phyloP scores from a whole-genome alignment of 75 land plant species.

The Ceratopteris richardii region DNA sequence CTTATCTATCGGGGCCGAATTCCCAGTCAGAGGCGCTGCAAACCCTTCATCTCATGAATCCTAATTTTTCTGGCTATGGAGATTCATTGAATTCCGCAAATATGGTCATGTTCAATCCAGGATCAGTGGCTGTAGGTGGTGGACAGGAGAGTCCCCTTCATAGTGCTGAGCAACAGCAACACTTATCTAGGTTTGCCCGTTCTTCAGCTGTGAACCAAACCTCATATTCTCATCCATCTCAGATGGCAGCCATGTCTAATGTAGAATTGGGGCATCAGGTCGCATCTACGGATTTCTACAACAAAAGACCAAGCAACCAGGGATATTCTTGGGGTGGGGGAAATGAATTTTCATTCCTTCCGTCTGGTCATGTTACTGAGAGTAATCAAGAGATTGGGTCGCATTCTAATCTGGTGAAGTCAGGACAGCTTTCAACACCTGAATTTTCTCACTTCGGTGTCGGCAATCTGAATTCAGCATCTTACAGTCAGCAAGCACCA shows the following conservation, averaged over 20 bases:
- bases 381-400: not conserved
- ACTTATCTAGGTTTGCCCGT: slow-evolving; percentile 39
- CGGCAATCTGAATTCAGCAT: not conserved
- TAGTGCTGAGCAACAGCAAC: slow-evolving; percentile 19
- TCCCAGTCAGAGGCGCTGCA: slow-evolving; percentile 49
- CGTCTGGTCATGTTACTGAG: not conserved
- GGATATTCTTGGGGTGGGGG: not conserved
- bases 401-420: not conserved
- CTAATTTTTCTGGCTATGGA: slow-evolving; percentile 45
- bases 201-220: slow-evolving; percentile 5
- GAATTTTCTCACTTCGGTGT: slow-evolving; percentile 1
- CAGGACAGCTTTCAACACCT: not conserved
- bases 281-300: not conserved
- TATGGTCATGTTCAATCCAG: slow-evolving; percentile 39
- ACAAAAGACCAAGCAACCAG: not conserved
- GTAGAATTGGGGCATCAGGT: not conserved
- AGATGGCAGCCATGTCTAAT: not conserved
- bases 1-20: slow-evolving; percentile 54
- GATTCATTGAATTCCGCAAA: slow-evolving; percentile 21
- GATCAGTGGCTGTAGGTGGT: slow-evolving; percentile 15
- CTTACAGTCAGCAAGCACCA: not conserved
- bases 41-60: slow-evolving; percentile 65
- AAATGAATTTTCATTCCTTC: not conserved
- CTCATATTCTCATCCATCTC: not conserved
- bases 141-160: slow-evolving; percentile 8